Evolutionary conservation across 2,329 filamentous ascomycete genomes (phyloP).

Genomic region (Keithomyces neogunnii): DNA sequence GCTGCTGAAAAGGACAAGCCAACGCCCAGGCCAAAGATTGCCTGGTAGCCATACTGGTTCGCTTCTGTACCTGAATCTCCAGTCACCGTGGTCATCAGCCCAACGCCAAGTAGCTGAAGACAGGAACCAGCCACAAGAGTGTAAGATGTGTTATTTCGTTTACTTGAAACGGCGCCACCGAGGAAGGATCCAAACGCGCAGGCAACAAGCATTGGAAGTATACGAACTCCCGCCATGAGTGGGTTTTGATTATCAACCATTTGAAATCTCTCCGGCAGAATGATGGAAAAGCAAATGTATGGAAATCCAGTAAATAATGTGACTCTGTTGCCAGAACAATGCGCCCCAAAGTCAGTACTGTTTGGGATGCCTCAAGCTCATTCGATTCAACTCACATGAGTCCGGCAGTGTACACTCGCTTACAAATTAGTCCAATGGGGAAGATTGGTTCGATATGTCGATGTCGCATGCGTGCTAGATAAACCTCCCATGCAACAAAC

Average conservation of each 20-base stretch:
- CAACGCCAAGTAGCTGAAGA: conserved; percentile 44
- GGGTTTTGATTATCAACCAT: conserved; percentile 46
- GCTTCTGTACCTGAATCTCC: conserved; percentile 22
- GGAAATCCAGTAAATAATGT: conserved; percentile 49
- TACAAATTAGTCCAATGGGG: conserved; percentile 37
- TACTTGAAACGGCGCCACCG: conserved; percentile 44
- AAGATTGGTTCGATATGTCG: conserved; percentile 45
- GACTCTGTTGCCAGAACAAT: conserved; percentile 26
- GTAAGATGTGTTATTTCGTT: conserved; percentile 43
- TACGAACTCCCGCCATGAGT: conserved; percentile 46
- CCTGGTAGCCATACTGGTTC: conserved; percentile 45
- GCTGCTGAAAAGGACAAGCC: conserved; percentile 49
- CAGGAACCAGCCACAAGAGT: conserved; percentile 40
- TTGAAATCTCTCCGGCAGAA: conserved; percentile 52
- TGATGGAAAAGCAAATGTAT: conserved; percentile 49
- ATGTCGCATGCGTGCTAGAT: conserved; percentile 28
- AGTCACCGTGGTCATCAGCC: conserved; percentile 38
- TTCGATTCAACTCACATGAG: conserved; percentile 32
- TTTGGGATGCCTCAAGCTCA: neutral
- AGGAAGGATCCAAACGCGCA: conserved; percentile 49
- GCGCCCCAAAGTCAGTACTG: neutral
- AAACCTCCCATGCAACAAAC: conserved; percentile 43
- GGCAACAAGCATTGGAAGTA: conserved; percentile 49
- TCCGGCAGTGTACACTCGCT: conserved; percentile 41
- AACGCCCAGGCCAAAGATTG: conserved; percentile 50